Evolutionary conservation across 2,329 filamentous ascomycete genomes (phyloP), one percentile per base, ranked within the genome.

Genomic region (Pseudogymnoascus sp.): DNA sequence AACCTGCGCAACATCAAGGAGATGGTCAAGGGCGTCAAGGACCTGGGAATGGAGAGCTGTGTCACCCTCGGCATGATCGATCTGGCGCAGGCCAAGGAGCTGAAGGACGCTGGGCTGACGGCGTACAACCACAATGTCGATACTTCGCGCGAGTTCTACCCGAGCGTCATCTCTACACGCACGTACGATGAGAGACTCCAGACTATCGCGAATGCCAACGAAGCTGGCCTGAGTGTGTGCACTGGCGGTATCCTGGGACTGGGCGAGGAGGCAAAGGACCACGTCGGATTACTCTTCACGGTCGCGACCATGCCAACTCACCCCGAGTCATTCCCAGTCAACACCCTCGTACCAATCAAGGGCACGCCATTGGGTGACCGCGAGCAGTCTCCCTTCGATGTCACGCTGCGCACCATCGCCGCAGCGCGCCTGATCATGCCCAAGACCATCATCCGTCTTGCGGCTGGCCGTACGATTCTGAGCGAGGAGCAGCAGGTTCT

Each of bases 41-140:
- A 77, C 0, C 82, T 96, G 82, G 90, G 88, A 59, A 93, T 96
- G 90, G 92, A 96, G 75, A 88, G 87, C 7, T 96, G 92, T 74
- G 92, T 96, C n/a, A 96, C 92, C 1, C 82, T 96, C 19, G 92
- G 92, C 69, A 96, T 96, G 92, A 91, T 96, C 70, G 90, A 96
- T 75, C 82, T 80, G 5, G 80, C 82, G 68, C 91, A 96, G 79
- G 92, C 92, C 29, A 83, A 84, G 71, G 89, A 95, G 77, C 82
- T 96, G 67, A 92, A 91, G 73, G 85, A 86, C 1, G 92, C 91
- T 0, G 92, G 92, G 0, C 77, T 96, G 70, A 96, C 92, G 15
- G 92, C 92, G 0, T 96, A 96, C 77, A 96, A 96, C 77, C 92
- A 96, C 81, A 96, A 96, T 73, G 82, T 96, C 67, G 92, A 96